A percentile compares a stretch with the other conserved stretches of the same genome.
Conservation (phyloP, 2,329 filamentous ascomycete genomes). For the Claviceps arundinis region DNA sequence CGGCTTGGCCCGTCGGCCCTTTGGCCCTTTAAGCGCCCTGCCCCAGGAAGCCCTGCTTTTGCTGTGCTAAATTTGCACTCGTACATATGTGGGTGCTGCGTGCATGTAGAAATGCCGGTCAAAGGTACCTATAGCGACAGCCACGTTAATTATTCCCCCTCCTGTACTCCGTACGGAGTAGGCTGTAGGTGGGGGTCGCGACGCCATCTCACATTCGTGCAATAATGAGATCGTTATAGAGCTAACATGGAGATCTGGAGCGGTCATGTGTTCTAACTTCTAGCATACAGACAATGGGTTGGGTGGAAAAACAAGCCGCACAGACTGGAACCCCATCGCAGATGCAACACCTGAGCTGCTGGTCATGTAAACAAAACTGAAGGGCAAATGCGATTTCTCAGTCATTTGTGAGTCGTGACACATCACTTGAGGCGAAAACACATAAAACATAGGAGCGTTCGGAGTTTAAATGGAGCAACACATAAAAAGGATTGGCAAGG, state of each 20-base stretch:
- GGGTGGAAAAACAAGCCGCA: not conserved
- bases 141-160: too few relatives aligned
- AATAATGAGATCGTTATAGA: too few relatives aligned
- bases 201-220: too few relatives aligned
- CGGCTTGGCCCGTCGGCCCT: conserved; percentile 3
- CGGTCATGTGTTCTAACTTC: too few relatives aligned
- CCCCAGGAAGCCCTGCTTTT: not conserved
- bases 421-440: not conserved
- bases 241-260: too few relatives aligned
- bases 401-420: not conserved
- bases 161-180: too few relatives aligned
- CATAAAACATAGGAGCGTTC: not conserved
- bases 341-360: too few relatives aligned
- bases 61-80: not conserved
- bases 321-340: not conserved
- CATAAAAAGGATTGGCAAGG: not conserved
- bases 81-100: not conserved
- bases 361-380: not conserved
- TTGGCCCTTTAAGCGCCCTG: not conserved
- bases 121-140: too few relatives aligned
- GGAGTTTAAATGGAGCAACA: not conserved
- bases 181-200: too few relatives aligned
- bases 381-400: not conserved
- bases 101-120: not conserved
- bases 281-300: too few relatives aligned